Evolutionary conservation across 345 rosid genomes (phyloP), one percentile per base, ranked within the genome.

Genomic region (Lepidium aucheri): DNA sequence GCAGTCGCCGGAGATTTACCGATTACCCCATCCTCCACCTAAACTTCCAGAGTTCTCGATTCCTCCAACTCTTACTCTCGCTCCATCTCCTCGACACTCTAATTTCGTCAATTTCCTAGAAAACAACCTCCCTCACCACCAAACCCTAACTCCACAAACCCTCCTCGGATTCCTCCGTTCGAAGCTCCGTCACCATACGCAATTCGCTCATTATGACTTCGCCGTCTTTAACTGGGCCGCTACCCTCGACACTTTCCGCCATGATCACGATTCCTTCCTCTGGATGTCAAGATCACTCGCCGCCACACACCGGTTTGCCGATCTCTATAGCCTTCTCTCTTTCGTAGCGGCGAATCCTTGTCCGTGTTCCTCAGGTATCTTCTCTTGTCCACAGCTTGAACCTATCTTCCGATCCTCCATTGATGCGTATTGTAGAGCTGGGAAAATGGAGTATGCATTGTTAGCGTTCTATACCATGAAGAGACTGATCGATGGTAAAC

Each of bases 351-450:
- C 96, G 0, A 86, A 78, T 42, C 91, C 88, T 4, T 92, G 95
- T 54, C 96, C 96, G 0, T 92, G 98, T 33, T 80, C 93, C 11
- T 84, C 84, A 44, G 95, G 95, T 60, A 92, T 89, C 75, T 92
- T 92, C 82, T 87, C 91, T 60, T 92, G 98, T 65, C 88, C 91
- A 4, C 59, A 81, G 44, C 77, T 82, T 20, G 95, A 89, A 51
- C 75, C 87, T 26, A 79, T 87, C 47, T 89, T 84, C 59, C 77
- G 67, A 3, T 76, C 81, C 63, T 78, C 81, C 36, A 63, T 87
- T 15, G 86, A 79, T 54, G 80, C 91, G 3, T 76, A 69, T 52
- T 81, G 89, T 60, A 81, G 79, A 64, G 84, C 84, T 53, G 77
- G 85, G 76, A 89, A 80, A 61, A 66, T 84, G 76, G 77, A 76